phyloP scores from a whole-genome alignment of 2,329 filamentous ascomycete genomes.

The Clonostachys chloroleuca region DNA sequence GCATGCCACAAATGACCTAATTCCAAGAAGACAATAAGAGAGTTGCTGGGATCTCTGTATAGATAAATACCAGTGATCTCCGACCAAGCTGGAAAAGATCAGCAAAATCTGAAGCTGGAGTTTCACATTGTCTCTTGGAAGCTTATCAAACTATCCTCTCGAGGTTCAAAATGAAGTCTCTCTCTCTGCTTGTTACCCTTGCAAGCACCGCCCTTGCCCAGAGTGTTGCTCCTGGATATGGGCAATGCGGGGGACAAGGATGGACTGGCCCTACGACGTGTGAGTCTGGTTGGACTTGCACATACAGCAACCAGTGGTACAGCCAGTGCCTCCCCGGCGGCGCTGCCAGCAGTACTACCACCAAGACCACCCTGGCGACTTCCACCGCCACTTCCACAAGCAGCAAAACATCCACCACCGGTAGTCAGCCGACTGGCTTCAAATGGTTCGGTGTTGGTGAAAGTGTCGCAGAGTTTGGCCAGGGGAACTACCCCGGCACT shows the following conservation, averaged over 20 bases:
- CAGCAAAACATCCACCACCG: background rate
- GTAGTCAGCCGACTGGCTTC: background rate
- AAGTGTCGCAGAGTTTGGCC: background rate
- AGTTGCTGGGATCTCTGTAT: no score
- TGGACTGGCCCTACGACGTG: constrained; percentile 1
- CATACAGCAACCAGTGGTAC: constrained; percentile 1
- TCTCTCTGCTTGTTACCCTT: no score
- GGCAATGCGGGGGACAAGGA: constrained; percentile 1
- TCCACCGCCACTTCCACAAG: background rate
- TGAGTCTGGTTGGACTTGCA: constrained; percentile 1
- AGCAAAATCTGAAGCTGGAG: no score
- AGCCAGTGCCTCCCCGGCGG: background rate
- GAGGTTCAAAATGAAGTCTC: no score
- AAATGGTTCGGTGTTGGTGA: background rate
- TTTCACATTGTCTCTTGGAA: no score
- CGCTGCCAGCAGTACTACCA: background rate
- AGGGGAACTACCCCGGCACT: background rate
- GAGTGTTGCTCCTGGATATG: background rate
- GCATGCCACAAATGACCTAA: no score
- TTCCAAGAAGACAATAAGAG: no score
- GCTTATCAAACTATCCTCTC: no score
- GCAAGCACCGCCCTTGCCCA: no score
- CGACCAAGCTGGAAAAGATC: no score
- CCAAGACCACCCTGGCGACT: background rate
- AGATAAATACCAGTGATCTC: no score